phyloP scores from a whole-genome alignment of 1,139 yeast species.

The Diutina sp. region DNA sequence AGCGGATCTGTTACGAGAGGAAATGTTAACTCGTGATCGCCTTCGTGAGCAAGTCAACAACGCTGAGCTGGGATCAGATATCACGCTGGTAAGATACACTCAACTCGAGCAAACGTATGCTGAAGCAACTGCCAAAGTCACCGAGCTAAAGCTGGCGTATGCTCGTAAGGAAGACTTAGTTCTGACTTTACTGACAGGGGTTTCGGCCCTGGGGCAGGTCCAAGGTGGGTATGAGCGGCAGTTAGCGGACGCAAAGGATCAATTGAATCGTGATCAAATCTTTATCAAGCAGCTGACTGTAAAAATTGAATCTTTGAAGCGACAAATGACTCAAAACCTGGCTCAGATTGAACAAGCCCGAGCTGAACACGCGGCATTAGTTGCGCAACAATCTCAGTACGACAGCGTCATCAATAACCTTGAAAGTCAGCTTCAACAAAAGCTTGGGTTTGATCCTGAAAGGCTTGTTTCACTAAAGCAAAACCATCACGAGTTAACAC shows the following conservation, averaged over 20 bases:
- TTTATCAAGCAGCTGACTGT: constrained; percentile 48
- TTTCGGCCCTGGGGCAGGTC: constrained; percentile 67
- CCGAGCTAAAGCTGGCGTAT: constrained; percentile 33
- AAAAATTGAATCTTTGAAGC: constrained; percentile 42
- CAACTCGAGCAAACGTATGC: constrained; percentile 26
- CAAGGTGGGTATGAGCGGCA: constrained; percentile 78
- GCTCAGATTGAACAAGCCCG: constrained; percentile 26
- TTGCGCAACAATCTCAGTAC: constrained; percentile 26
- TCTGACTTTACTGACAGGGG: constrained; percentile 80
- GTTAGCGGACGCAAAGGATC: constrained; percentile 50
- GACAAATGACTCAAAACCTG: constrained; percentile 39
- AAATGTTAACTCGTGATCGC: constrained; percentile 11
- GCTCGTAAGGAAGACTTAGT: constrained; percentile 65
- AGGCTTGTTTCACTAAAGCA: constrained; percentile 32
- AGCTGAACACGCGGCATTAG: constrained; percentile 31
- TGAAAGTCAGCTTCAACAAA: constrained; percentile 28
- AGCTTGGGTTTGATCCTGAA: constrained; percentile 50
- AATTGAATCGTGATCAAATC: constrained; percentile 41
- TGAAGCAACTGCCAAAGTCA: constrained; percentile 28
- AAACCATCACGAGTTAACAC: constrained; percentile 20
- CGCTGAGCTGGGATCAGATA: neutral
- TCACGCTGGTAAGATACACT: constrained; percentile 7
- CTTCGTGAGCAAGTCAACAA: constrained; percentile 8
- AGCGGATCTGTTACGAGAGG: constrained; percentile 41
- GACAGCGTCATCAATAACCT: constrained; percentile 11